Evolutionary conservation across 805 yeast species (phyloP), one percentile per base, ranked within the genome.

Genomic region (Lipomyces sp.): DNA sequence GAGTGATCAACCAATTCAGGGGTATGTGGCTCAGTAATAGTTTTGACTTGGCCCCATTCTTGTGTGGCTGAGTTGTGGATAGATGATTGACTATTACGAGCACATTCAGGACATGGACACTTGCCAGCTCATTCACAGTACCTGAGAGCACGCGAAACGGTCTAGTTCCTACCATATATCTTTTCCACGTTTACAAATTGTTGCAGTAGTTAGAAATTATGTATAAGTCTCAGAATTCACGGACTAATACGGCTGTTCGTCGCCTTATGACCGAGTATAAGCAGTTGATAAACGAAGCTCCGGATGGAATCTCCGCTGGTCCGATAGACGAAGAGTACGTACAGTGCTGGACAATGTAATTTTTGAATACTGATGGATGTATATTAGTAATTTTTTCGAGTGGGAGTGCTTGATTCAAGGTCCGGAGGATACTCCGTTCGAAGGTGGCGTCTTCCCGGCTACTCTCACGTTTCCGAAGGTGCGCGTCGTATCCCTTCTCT

Each of bases 281-380:
- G 76, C 97, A 92, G 77, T 84, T 95, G 33, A 80, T 88, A 18
- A 85, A 85, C 71, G 97, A 93, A 69, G 89, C 97, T 0, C 97
- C 98, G 0, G 98, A 96, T 37, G 99, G 99, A 0, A 90, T 94
- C 45, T 86, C 92, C 4, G 99, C 99, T 0, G 97, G 97, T 0
- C 99, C 99, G 0, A 81, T 87, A 3, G 79, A 85, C 30, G 96
- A 90, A 73, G 87, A 86, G 79, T 77, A 66, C 60, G 78, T 70
- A 11, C 13, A 13, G 7, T 11, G 7, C 24, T 6, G 8, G 45
- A 45, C 48, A 42, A 15, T 18, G 29, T 1, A 29, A n/a, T 30
- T 34, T 13, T 4, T 24, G 64, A 63, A 4, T 58, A 57, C 30
- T 33, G 7, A 42, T n/a, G 15, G 48, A n/a, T 15, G 24, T 60